Percentiles rank a stretch among this genome's conserved stretches.
Evolutionary conservation across 2,329 filamentous ascomycete species (phyloP).

Genomic region (Hysterium pulicare): DNA sequence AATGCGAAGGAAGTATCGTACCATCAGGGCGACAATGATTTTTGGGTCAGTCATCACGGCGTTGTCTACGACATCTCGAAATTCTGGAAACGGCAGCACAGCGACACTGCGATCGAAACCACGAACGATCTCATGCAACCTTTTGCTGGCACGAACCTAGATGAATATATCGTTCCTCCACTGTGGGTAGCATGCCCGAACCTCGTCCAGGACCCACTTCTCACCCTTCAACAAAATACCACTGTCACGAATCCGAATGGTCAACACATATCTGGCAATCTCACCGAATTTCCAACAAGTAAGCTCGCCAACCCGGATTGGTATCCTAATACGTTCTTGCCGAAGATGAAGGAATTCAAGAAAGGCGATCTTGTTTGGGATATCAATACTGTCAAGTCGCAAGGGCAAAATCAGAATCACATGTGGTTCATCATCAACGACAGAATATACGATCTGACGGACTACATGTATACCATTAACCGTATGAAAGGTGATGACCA

Average conservation of each 20-base stretch:
- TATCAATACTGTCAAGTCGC: slow-evolving; percentile 53
- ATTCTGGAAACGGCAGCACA: slow-evolving; percentile 83
- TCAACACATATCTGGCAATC: slow-evolving; percentile 67
- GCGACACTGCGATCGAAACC: slow-evolving; percentile 64
- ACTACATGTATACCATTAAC: slow-evolving; percentile 80
- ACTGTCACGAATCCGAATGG: slow-evolving; percentile 57
- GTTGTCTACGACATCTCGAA: slow-evolving; percentile 88
- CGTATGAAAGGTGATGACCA: slow-evolving; percentile 51
- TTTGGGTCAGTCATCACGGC: slow-evolving; percentile 82
- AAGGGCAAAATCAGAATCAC: slow-evolving; percentile 66
- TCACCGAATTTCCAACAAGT: slow-evolving; percentile 52
- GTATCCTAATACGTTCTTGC: slow-evolving; percentile 73
- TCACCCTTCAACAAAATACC: slow-evolving; percentile 61
- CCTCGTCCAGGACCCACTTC: slow-evolving; percentile 59
- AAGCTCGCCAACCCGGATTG: slow-evolving; percentile 64
- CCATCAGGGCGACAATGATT: slow-evolving; percentile 73
- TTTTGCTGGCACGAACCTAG: slow-evolving; percentile 74
- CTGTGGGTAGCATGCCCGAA: slow-evolving; percentile 71
- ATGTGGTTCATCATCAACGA: slow-evolving; percentile 77
- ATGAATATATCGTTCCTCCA: slow-evolving; percentile 81
- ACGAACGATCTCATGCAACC: slow-evolving; percentile 65
- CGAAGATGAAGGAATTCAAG: slow-evolving; percentile 79
- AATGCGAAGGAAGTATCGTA: slow-evolving; percentile 63
- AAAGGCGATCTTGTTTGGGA: slow-evolving; percentile 81
- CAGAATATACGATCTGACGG: slow-evolving; percentile 80